phyloP scores from a whole-genome alignment of 2,329 filamentous ascomycete species.

The Aschersonia sp. region DNA sequence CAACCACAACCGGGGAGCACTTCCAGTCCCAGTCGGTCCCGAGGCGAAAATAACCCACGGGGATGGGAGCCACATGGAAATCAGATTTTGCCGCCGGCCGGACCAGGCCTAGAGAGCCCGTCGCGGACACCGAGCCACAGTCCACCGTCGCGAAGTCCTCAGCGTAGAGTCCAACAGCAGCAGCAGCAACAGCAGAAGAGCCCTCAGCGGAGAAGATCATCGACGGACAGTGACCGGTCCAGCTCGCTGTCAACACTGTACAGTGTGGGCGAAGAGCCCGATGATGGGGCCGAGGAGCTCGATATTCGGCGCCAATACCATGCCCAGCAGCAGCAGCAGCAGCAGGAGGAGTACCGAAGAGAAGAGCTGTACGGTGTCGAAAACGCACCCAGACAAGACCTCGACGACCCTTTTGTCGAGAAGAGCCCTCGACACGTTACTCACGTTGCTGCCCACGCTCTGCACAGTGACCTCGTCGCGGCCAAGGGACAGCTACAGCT shows the following conservation, averaged over 20 bases:
- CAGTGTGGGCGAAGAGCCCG: constrained; percentile 32
- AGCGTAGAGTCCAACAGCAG: too few species aligned
- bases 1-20: constrained; percentile 19
- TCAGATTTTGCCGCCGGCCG: constrained; percentile 4
- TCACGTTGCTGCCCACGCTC: too few species aligned
- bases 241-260: constrained; percentile 43
- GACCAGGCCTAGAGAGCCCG: constrained; percentile 4
- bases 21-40: constrained; percentile 28
- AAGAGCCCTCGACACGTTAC: too few species aligned
- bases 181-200: background rate
- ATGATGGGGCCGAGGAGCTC: constrained; percentile 14
- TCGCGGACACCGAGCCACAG: constrained; percentile 7
- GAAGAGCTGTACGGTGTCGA: background rate
- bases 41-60: constrained; percentile 4
- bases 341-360: too few species aligned
- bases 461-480: background rate
- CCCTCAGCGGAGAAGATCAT: constrained; percentile 10
- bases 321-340: constrained; percentile 1
- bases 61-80: constrained; percentile 12
- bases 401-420: too few species aligned
- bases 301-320: constrained; percentile 1
- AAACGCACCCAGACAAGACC: background rate
- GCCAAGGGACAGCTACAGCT: constrained; percentile 1
- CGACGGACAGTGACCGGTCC: constrained; percentile 28
- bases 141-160: background rate